These are phyloP conservation scores for Suillus bovinus DNA, from an alignment of 768 basidiomycete genomes.

Conservation along the genomic window DNA sequence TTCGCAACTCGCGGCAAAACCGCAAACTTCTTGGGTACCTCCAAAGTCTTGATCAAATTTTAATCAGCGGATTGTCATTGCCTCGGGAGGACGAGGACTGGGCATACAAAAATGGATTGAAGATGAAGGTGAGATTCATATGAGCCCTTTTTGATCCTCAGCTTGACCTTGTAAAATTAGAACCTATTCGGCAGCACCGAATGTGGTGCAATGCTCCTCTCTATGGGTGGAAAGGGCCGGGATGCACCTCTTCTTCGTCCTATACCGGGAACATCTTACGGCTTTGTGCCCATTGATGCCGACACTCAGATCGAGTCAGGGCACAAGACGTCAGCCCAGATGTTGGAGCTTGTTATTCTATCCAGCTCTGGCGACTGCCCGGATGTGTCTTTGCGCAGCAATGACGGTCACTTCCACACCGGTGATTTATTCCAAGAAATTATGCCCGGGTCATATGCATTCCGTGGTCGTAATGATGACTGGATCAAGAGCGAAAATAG, in stretches of 20 bases:
- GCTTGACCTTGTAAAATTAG: slow-evolving; percentile 32
- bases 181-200: slow-evolving; percentile 85
- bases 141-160: slow-evolving; percentile 15
- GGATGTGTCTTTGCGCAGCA: slow-evolving; percentile 50
- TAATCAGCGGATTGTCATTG: slow-evolving; percentile 67
- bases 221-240: slow-evolving; percentile 51
- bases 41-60: slow-evolving; percentile 56
- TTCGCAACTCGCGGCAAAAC: slow-evolving; percentile 59
- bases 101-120: slow-evolving; percentile 64
- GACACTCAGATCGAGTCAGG: slow-evolving; percentile 37
- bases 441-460: slow-evolving; percentile 56
- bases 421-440: slow-evolving; percentile 79
- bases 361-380: slow-evolving; percentile 72
- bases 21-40: slow-evolving; percentile 62
- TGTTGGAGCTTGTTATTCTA: slow-evolving; percentile 72
- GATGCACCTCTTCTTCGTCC: slow-evolving; percentile 54
- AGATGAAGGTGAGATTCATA: slow-evolving; percentile 48
- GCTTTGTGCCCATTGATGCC: slow-evolving; percentile 59
- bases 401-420: slow-evolving; percentile 76
- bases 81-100: slow-evolving; percentile 70
- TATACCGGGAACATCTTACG: slow-evolving; percentile 64
- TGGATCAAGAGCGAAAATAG: slow-evolving; percentile 86
- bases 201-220: slow-evolving; percentile 70
- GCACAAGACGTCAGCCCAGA: slow-evolving; percentile 53
- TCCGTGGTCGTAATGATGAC: slow-evolving; percentile 76